Percentiles rank a stretch among this genome's conserved stretches.
phyloP scores from a whole-genome alignment of 1,284 basidiomycete genomes.

The Vanrija sp. region DNA sequence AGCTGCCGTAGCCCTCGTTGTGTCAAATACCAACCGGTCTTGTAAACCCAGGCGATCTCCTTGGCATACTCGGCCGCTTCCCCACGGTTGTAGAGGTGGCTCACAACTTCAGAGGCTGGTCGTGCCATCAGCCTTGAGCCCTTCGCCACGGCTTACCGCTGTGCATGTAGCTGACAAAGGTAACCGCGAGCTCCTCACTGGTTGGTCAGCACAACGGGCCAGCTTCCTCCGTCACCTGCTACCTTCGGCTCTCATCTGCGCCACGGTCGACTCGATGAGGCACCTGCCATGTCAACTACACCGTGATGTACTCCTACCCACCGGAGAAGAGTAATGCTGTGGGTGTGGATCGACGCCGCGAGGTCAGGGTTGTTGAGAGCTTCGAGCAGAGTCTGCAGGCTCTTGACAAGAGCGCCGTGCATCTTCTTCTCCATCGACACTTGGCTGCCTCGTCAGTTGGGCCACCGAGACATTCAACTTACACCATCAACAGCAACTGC shows the following conservation, averaged over 20 bases:
- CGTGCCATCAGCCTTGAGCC: neutral
- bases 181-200: neutral
- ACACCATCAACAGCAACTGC: constrained; percentile 19
- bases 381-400: neutral
- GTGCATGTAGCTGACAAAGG: neutral
- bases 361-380: neutral
- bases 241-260: neutral
- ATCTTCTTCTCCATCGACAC: constrained; percentile 38
- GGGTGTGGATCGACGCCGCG: neutral
- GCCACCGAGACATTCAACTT: neutral
- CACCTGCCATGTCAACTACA: neutral
- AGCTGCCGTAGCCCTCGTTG: too few species aligned
- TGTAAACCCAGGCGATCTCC: constrained; percentile 13
- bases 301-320: neutral
- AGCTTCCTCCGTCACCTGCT: constrained; percentile 2
- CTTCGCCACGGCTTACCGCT: neutral
- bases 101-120: neutral
- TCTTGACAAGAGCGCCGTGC: neutral
- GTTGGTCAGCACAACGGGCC: neutral
- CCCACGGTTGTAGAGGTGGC: neutral
- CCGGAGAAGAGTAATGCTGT: constrained; percentile 3
- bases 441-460: constrained; percentile 1
- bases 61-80: constrained; percentile 5
- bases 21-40: constrained; percentile 7
- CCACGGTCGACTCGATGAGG: constrained; percentile 4